Evolutionary conservation across 164 flowering plant genomes (phyloP).

Genomic region (Aristolochia contorta): DNA sequence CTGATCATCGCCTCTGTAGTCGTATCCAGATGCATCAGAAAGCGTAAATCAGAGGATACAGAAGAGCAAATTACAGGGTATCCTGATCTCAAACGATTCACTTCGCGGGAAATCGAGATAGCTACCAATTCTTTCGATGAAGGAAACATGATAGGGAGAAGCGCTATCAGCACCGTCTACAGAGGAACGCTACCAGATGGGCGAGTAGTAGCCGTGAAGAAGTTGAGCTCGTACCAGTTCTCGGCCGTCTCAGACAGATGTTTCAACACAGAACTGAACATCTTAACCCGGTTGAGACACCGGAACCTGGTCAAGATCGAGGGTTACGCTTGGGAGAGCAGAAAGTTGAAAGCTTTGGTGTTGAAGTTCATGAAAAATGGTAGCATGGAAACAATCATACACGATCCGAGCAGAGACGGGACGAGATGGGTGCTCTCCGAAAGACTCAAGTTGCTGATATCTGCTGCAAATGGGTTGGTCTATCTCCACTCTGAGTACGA

Average conservation of each 20-base stretch:
- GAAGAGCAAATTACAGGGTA: conserved; percentile 13
- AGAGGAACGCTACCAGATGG: conserved; percentile 56
- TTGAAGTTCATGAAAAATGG: no score
- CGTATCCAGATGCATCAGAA: conserved; percentile 13
- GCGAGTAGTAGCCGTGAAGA: conserved; percentile 44
- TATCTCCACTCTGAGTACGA: no score
- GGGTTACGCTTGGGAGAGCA: no score
- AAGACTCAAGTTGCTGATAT: conserved; percentile 40
- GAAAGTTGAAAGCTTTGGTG: no score
- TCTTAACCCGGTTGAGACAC: no score
- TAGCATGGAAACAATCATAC: no score
- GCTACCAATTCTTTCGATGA: conserved; percentile 51
- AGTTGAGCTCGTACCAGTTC: conserved; percentile 44
- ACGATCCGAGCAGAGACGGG: no score
- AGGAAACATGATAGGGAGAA: conserved; percentile 46
- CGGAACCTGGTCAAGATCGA: no score
- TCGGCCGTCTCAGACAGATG: conserved; percentile 39
- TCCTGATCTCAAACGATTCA: conserved; percentile 41
- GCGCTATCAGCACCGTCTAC: conserved; percentile 65
- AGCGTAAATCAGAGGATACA: conserved; percentile 6
- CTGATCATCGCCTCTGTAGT: conserved; percentile 18
- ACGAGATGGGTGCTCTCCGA: conserved; percentile 42
- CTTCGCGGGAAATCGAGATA: conserved; percentile 32
- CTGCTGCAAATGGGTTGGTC: conserved; percentile 53
- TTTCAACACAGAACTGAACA: no score